Evolutionary conservation across 2,329 filamentous ascomycete species (phyloP), one percentile per base, ranked within the genome.

Genomic region (Teratosphaeria viscida): DNA sequence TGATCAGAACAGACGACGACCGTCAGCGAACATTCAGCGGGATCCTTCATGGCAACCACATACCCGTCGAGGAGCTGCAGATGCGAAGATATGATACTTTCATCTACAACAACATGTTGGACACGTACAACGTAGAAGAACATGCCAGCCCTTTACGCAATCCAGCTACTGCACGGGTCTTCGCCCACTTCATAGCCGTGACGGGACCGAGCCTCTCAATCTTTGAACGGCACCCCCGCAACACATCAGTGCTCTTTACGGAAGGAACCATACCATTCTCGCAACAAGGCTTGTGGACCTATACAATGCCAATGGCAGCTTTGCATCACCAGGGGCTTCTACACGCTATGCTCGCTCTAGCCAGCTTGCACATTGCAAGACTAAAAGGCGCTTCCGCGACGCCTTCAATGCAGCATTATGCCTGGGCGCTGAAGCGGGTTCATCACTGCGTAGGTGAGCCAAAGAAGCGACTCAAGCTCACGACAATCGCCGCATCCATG

Each of bases 101-200:
- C 62, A 67, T 79, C n/a, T 76, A 76, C 59, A 71, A 73, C 11
- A 77, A 77, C 5, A 74, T 78, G 37, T 66, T 81, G 58, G 74
- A 76, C 32, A 67, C 71, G 4, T 81, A 81, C 62, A 72, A 71
- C 39, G 71, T 77, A 2, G 78, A 81, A 64, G 71, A 75, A 64
- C 74, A 74, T 56, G 78, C 78, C 10, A 81, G 76, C 47, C 92
- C 94, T 35, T 77, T 96, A 32, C 89, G 86, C 65, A 90, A 96
- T 64, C 82, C 85, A 2, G 86, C 87, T 63, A 92, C 90, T 11
- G 87, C 90, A 14, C 82, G 86, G 34, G 85, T 96, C 6, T 97
- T 97, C 72, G 87, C 87, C 72, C 91, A 97, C 73, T 97, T 96
- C 72, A 85, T 97, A 54, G 88, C 90, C 65, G 87, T 94, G 6